Percentiles rank a stretch among this genome's conserved stretches.
Evolutionary conservation across 768 basidiomycete species (phyloP).

Genomic region (Mycena venus): DNA sequence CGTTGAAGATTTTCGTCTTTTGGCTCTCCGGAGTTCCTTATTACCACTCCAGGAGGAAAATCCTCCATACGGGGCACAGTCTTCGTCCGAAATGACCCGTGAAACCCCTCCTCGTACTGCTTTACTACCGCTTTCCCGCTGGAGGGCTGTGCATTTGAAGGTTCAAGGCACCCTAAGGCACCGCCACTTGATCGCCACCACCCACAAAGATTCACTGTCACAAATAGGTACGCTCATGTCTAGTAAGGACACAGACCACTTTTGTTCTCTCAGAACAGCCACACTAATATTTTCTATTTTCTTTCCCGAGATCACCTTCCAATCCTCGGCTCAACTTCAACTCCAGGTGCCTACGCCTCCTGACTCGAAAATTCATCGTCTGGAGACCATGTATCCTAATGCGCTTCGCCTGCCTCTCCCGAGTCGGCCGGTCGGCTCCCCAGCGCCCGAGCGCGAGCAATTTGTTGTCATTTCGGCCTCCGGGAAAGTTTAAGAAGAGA

Average conservation of each 20-base stretch:
- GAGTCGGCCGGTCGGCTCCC: slow-evolving; percentile 13
- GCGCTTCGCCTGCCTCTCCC: neutral
- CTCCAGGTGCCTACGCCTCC: neutral
- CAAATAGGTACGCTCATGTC: neutral
- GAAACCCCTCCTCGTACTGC: neutral
- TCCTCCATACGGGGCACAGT: neutral
- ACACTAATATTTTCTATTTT: neutral
- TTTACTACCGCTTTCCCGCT: neutral
- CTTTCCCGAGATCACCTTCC: slow-evolving; percentile 21
- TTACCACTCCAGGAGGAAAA: neutral
- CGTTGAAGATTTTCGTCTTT: neutral
- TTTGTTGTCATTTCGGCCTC: neutral
- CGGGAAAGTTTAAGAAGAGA: neutral
- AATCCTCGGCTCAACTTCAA: neutral
- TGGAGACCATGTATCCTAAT: neutral
- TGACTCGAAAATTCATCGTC: neutral
- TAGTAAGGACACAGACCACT: neutral
- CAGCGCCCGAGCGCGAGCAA: neutral
- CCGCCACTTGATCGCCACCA: neutral
- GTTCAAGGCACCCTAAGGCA: too few species aligned
- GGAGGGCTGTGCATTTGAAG: neutral
- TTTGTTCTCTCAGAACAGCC: neutral
- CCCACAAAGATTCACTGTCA: neutral
- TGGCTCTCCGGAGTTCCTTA: neutral
- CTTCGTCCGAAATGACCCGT: neutral